These are phyloP conservation scores for Kernera saxatilis DNA, from an alignment of 345 rosid genomes.

Conservation along the genomic window DNA sequence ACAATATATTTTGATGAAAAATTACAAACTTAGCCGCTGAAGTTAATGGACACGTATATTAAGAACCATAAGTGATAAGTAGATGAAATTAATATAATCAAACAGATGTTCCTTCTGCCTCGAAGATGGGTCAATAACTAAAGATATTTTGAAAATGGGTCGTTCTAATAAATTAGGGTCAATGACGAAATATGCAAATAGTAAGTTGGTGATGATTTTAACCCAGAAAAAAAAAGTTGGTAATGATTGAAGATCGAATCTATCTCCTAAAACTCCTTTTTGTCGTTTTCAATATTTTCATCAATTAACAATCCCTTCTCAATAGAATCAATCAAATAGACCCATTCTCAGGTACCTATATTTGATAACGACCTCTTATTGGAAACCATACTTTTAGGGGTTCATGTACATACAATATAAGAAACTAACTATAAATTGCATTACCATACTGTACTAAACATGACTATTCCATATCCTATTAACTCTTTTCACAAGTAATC, in stretches of 20 bases:
- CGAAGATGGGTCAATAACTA: background rate
- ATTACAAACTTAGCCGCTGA: background rate
- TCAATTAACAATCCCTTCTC: conserved; percentile 1
- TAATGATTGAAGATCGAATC: conserved; percentile 13
- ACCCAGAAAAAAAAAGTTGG: too few species aligned
- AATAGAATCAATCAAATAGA: background rate
- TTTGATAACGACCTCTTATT: conserved; percentile 11
- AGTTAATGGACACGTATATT: background rate
- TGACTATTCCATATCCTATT: too few species aligned
- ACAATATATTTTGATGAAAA: background rate
- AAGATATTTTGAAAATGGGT: background rate
- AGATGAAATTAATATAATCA: background rate
- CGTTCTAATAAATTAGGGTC: background rate
- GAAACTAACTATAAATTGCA: background rate
- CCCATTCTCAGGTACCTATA: conserved; percentile 14
- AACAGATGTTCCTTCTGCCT: background rate
- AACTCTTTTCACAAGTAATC: background rate
- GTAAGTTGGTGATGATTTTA: background rate
- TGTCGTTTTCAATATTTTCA: conserved; percentile 8
- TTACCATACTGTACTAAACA: too few species aligned
- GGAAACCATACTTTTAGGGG: background rate
- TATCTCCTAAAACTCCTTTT: background rate
- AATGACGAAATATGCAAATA: background rate
- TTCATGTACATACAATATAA: background rate
- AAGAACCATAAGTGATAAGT: background rate